These are phyloP conservation scores for Trypanosomatidae sp. DNA, from an alignment of 208 protist genomes.

Conservation along the genomic window DNA sequence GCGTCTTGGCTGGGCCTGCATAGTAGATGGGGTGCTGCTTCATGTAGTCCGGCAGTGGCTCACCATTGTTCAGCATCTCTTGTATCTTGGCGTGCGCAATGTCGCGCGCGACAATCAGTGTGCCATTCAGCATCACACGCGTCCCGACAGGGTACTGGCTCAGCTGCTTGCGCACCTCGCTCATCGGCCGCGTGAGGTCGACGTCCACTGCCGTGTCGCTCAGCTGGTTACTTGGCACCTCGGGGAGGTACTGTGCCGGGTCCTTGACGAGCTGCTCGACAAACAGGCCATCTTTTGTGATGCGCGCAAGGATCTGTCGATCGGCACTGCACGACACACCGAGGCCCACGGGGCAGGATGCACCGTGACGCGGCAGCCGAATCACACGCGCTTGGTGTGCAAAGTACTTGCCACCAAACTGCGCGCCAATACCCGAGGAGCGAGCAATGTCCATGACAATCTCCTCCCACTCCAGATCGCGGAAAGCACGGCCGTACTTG, in stretches of 20 bases:
- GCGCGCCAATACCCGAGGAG: conserved; percentile 88
- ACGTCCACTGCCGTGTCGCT: conserved; percentile 54
- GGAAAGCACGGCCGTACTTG: conserved; percentile 89
- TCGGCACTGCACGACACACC: conserved; percentile 96
- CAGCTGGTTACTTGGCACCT: conserved; percentile 25
- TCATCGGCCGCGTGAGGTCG: conserved; percentile 87
- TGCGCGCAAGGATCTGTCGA: conserved; percentile 91
- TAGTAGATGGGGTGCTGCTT: conserved; percentile 95
- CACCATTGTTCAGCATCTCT: conserved; percentile 76
- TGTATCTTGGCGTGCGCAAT: conserved; percentile 95
- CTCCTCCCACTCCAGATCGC: conserved; percentile 91
- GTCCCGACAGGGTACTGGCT: conserved; percentile 82
- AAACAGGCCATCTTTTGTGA: conserved; percentile 90
- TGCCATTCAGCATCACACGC: conserved; percentile 88
- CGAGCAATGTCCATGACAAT: conserved; percentile 83
- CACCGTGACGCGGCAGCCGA: conserved; percentile 84
- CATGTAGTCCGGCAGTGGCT: conserved; percentile 86
- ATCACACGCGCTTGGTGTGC: conserved; percentile 93
- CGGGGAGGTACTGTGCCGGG: conserved; percentile 87
- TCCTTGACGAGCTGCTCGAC: conserved; percentile 91
- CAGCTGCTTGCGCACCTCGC: conserved; percentile 62
- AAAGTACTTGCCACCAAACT: conserved; percentile 97
- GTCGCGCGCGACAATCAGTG: conserved; percentile 94
- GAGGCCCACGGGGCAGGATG: conserved; percentile 89
- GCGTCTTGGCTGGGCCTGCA: conserved; percentile 94